These are phyloP conservation scores for Penicillium cosmopolitanum DNA, from an alignment of 495 filamentous ascomycete species.

Conservation along the genomic window DNA sequence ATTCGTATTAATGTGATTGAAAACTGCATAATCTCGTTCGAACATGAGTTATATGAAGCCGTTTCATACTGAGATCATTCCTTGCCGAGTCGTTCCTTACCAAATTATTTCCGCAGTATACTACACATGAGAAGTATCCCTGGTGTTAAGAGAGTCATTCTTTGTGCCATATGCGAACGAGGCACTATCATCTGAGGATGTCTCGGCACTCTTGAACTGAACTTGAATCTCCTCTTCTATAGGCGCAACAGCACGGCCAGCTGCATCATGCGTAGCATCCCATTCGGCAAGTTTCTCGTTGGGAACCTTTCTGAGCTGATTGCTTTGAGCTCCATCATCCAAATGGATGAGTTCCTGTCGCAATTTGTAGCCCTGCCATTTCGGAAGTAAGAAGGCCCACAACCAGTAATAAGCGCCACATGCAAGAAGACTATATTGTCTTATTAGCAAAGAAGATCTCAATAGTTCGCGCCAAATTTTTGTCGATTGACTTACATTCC, in stretches of 20 bases:
- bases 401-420: not conserved
- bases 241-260: not conserved
- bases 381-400: not conserved
- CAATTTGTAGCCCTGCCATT: not conserved
- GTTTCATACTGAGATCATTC: no score
- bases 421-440: not conserved
- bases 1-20: no score
- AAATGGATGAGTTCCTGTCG: not conserved
- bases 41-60: no score
- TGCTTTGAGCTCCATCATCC: not conserved
- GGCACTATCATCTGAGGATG: not conserved
- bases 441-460: not conserved
- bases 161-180: not conserved
- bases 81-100: no score
- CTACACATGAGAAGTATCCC: not conserved
- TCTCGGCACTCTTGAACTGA: not conserved
- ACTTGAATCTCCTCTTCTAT: not conserved
- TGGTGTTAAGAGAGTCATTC: no score
- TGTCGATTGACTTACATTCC: conserved; percentile 41
- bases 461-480: not conserved
- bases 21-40: no score
- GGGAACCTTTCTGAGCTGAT: not conserved
- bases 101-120: no score
- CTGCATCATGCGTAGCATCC: not conserved
- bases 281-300: not conserved